Base-by-base conservation (phyloP, 1,139 yeast genomes). In the Magnusiomyces tetraspermus region DNA sequence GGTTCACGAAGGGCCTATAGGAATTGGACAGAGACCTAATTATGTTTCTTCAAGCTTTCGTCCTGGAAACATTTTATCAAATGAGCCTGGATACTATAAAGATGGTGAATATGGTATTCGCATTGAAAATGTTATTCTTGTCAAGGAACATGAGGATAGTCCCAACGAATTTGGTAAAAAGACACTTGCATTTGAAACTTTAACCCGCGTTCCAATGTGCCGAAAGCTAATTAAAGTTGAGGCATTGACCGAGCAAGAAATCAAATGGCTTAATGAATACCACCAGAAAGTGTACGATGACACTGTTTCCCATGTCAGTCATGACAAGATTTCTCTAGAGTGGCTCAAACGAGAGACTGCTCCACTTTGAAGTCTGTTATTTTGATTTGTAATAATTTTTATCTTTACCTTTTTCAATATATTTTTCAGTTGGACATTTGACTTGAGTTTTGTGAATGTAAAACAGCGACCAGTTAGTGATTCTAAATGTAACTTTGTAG, bases 1-100 rank as follows among this genome's bases (percentile, higher is more conserved):
- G 64, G 98, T 92, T 43, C 98, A 94, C 67, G 97, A 94, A 66
- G 96, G 96, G 2, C 98, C 98, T 15, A 82, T 90, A 55, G 96
- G 97, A 10, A 85, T 92, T 61, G 94, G 96, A 1, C 79, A 82
- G 60, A 76, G 85, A 59, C 50, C 52, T 37, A 58, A 63, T 40
- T 63, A 63, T 48, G 63, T 63, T 31, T 60, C 62, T 47, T 59
- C 61, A 43, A 69, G 77, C 1, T 73, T 85, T 55, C 71, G 76
- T 59, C 76, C 79, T 2, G 98, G 98, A 36, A 86, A 88, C 68
- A 73, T 90, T 48, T 73, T 89, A 48, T 85, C 96, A 24, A 89
- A 92, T 69, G 99, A 94, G 69, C 99, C 99, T 0, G 98, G 99
- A 0, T 92, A 75, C 69, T 94, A 94, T 67, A 87, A 88, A 67